Evolutionary conservation across 352 stramenopile genomes (phyloP), one percentile per base, ranked within the genome.

Genomic region (Blastocystis hominis): DNA sequence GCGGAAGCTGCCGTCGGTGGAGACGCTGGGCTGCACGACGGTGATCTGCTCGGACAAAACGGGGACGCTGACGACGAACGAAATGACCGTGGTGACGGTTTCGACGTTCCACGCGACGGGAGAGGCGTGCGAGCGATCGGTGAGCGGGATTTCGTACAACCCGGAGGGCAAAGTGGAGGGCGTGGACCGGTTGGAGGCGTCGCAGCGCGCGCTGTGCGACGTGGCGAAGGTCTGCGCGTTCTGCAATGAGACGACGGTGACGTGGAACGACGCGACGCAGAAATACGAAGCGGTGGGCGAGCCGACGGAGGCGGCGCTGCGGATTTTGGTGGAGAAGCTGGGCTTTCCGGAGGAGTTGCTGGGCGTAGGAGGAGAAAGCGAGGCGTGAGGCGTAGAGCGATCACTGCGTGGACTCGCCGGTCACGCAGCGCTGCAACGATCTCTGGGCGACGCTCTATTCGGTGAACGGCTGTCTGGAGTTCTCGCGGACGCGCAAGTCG

Each of bases 1-100:
- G 63, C 97, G 97, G 86, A 97, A 98, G 88, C 91, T 99, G 44
- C 94, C 95, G 7, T 96, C 95, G 0, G 95, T 99, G 0, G 97
- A 99, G 92, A 98, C 96, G 34, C 91, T 99, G 10, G 96, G 96
- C 17, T 98, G 94, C 91, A 97, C 92, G n/a, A n/a, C n/a, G n/a
- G n/a, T n/a, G n/a, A n/a, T n/a, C n/a, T n/a, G n/a, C n/a, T n/a
- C n/a, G n/a, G n/a, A n/a, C n/a, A n/a, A n/a, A n/a, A n/a, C n/a
- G n/a, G n/a, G n/a, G n/a, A n/a, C n/a, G n/a, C n/a, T n/a, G n/a
- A n/a, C n/a, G n/a, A n/a, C n/a, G n/a, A n/a, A n/a, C n/a, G n/a
- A n/a, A n/a, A n/a, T n/a, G 38, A 63, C 38, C 2, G 72, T 84
- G 17, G 59, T 84, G 2, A 46, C 30, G 6, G 2, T 34, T 13